Conservation (phyloP, 1,139 yeast genomes). For the Candida dubliniensis region DNA sequence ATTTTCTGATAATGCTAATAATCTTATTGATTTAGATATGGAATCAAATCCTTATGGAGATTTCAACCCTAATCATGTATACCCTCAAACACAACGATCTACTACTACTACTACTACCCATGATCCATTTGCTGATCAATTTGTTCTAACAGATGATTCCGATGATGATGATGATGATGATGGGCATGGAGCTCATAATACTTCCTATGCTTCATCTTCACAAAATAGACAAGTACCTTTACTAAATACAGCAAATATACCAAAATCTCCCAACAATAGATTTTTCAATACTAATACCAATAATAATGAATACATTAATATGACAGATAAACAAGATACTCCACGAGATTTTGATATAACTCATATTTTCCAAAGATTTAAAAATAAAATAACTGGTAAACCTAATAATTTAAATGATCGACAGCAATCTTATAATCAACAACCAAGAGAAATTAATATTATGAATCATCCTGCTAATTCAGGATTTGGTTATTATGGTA, state of each 20-base stretch:
- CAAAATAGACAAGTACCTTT: constrained; percentile 25
- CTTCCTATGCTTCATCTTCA: constrained; percentile 6
- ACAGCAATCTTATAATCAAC: constrained; percentile 5
- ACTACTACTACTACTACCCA: not conserved
- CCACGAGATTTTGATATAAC: constrained; percentile 56
- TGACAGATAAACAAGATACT: constrained; percentile 19
- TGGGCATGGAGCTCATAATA: constrained; percentile 6
- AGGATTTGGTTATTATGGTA: constrained; percentile 64
- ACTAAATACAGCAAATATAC: constrained; percentile 16
- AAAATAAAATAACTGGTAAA: constrained; percentile 13
- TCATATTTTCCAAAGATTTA: constrained; percentile 34
- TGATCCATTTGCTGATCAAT: constrained; percentile 25
- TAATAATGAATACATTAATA: constrained; percentile 22
- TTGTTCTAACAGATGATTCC: constrained; percentile 38
- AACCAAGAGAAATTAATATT: constrained; percentile 69
- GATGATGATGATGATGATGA: constrained; percentile 14
- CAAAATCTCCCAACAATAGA: constrained; percentile 1
- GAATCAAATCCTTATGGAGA: constrained; percentile 17
- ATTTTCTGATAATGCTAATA: constrained; percentile 20
- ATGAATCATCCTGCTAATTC: constrained; percentile 60
- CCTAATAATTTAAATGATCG: constrained; percentile 4
- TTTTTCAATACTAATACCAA: constrained; percentile 4
- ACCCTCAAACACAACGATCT: constrained; percentile 10
- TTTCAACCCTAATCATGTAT: constrained; percentile 13
- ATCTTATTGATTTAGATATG: constrained; percentile 36